These are phyloP conservation scores for Komagataella ulmi DNA, from an alignment of 805 yeast species.

Conservation along the genomic window DNA sequence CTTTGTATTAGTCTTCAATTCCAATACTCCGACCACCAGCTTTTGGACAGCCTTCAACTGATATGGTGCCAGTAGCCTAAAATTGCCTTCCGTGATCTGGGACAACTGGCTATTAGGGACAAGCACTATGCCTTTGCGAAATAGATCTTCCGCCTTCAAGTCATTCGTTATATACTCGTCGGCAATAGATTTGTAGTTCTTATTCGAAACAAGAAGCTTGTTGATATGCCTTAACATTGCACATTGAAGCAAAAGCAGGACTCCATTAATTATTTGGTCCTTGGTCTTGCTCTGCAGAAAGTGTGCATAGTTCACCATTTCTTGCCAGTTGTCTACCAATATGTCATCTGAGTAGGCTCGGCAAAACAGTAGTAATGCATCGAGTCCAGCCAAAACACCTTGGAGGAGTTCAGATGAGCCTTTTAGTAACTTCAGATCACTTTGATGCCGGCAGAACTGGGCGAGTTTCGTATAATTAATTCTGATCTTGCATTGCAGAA, in stretches of 20 bases:
- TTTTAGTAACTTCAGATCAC: background rate
- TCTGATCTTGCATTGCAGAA: background rate
- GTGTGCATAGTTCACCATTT: background rate
- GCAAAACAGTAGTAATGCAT: background rate
- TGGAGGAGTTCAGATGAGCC: background rate
- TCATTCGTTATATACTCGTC: background rate
- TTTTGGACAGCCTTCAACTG: background rate
- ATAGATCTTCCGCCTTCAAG: background rate
- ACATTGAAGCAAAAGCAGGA: background rate
- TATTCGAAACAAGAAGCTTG: background rate
- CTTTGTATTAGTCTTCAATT: background rate
- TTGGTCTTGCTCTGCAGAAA: background rate
- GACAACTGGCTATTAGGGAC: background rate
- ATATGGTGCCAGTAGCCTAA: background rate
- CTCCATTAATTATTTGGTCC: background rate
- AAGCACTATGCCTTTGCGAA: background rate
- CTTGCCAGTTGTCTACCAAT: background rate
- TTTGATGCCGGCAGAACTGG: background rate
- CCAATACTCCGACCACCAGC: background rate
- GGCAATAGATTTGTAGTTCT: background rate
- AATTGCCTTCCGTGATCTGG: background rate
- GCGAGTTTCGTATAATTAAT: background rate
- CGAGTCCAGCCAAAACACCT: background rate
- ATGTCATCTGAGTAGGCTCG: background rate
- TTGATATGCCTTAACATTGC: background rate